Evolutionary conservation across 176 grass and related monocot genomes (phyloP), one percentile per base, ranked within the genome.

Genomic region (Chrysopogon serrulatus): DNA sequence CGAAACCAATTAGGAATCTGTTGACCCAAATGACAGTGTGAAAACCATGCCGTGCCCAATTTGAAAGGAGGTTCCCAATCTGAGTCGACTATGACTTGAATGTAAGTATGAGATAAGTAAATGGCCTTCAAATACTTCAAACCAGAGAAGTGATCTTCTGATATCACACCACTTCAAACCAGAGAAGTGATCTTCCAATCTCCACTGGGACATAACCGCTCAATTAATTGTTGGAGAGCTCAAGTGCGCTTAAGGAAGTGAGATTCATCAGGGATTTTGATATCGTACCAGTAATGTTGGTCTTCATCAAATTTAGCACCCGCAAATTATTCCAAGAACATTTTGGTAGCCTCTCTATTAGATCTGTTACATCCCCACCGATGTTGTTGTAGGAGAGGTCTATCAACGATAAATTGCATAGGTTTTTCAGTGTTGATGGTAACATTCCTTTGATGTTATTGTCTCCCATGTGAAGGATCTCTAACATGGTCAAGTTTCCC

Each of bases 221-320:
- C 34, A 68, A 68, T 3, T n/a, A 4, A 9, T 67, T 37, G 7
- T 23, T 0, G 2, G 0, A 0, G 8, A 66, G 1, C 0, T 0
- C n/a, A 66, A 35, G 63, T 0, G 1, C 0, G 15, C 32, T 66
- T 36, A 36, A 10, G 64, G 64, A 0, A 37, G 65, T 68, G 33
- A 68, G 65, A 9, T 68, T 68, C 0, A 68, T 33, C 11, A 68
- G 1, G 3, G 17, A 11, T 37, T 68, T 66, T 5, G 37, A 11
- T 23, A 33, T 37, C 17, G 65, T 34, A 2, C 65, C 33, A 68
- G 65, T 21, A 33, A 68, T 37, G 33, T 68, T 37, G 1, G 5
- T n/a, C 65, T 2, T 68, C n/a, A n/a, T n/a, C n/a, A n/a, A n/a
- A n/a, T n/a, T n/a, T n/a, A n/a, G n/a, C n/a, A n/a, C n/a, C n/a